Evolutionary conservation across 768 basidiomycete genomes (phyloP), one percentile per base, ranked within the genome.

Genomic region (Suillus placidus): DNA sequence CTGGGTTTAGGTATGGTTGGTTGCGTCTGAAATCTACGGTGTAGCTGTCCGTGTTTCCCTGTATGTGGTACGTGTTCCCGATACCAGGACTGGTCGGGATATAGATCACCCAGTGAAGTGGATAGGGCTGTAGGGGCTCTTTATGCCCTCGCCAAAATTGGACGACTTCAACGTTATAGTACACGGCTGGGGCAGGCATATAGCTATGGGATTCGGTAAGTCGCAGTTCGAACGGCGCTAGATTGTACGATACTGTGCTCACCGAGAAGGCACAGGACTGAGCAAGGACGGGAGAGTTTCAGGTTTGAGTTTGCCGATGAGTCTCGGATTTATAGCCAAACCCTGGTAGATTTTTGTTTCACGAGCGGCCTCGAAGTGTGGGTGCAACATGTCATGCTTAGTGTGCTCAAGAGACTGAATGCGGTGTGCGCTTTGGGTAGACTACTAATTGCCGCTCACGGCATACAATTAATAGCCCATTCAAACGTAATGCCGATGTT

Each of bases 71-170:
- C 60, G 70, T 68, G 56, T 75, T 69, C 38, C 75, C 76, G 0
- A 56, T 66, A n/a, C 51, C 16, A 8, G 71, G 65, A 0, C 62
- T 37, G 12, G 71, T 75, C 40, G 70, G 73, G 23, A 76, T 61
- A 23, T 76, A 71, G 62, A 76, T 68, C 52, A 70, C 74, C 75
- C 75, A 76, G 64, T 76, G 74, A 6, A 73, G 68, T 20, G 73
- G 70, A 12, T 32, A 47, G 34, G 68, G 67, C 1, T 62, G 66
- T 0, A 67, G 65, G 14, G 32, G 64, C 9, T 23, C 37, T 38
- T 26, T 18, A 23, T 37, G 67, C 35, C 38, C 63, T 35, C 69
- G 77, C 72, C 71, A 76, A 64, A 76, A 78, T 37, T 78, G 76
- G 60, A 60, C 66, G 51, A 76, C 65, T 23, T 73, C 73, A 66